Evolutionary conservation across 192 early-diverging fungal species (phyloP).

Genomic region (Chytriomyces sp.): DNA sequence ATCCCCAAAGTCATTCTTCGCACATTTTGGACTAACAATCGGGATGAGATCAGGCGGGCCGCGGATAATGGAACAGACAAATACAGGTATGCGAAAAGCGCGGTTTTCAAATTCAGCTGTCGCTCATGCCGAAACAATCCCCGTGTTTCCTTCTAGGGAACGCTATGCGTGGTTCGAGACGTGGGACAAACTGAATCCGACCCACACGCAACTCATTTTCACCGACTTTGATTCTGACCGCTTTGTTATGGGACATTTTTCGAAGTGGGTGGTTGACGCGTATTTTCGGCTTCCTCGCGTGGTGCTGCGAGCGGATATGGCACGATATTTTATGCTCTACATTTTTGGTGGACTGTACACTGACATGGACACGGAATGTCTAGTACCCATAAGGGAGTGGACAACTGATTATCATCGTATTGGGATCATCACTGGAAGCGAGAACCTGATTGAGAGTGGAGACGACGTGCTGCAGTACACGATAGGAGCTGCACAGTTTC

Average conservation of each 20-base stretch:
- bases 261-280: neutral
- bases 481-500: slow-evolving; percentile 2
- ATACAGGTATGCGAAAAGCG: no score
- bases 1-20: slow-evolving; percentile 21
- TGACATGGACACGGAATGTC: slow-evolving; percentile 34
- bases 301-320: slow-evolving; percentile 19
- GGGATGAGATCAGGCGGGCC: no score
- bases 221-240: neutral
- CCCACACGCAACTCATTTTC: slow-evolving; percentile 14
- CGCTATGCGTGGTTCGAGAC: slow-evolving; percentile 3
- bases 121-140: neutral
- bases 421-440: slow-evolving; percentile 16
- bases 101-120: no score
- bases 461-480: slow-evolving; percentile 31
- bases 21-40: neutral
- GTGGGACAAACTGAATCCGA: slow-evolving; percentile 8
- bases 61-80: no score
- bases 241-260: slow-evolving; percentile 11
- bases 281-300: slow-evolving; percentile 10
- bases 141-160: no score
- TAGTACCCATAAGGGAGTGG: slow-evolving; percentile 34
- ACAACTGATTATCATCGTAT: neutral
- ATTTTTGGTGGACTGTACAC: slow-evolving; percentile 37
- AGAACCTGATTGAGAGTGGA: slow-evolving; percentile 12
- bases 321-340: slow-evolving; percentile 32